Percentiles rank a stretch among this genome's conserved stretches.
phyloP scores from a whole-genome alignment of 208 protist genomes.

The Trypanosomatidae sp. region DNA sequence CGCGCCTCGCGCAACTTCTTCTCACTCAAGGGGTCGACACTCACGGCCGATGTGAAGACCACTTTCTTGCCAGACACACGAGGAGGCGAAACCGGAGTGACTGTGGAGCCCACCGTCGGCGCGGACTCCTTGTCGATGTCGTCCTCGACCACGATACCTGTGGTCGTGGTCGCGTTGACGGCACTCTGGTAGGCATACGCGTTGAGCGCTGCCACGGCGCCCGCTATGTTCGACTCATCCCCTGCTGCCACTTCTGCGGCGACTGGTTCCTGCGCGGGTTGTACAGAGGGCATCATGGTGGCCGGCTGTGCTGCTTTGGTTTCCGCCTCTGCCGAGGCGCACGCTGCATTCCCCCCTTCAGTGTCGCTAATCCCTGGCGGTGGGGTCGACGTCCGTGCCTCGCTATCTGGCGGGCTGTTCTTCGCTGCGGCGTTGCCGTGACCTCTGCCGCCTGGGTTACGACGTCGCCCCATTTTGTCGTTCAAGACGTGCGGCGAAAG shows the following conservation, averaged over 20 bases:
- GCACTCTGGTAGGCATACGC: constrained; percentile 25
- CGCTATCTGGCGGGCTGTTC: not conserved
- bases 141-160: not conserved
- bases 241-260: not conserved
- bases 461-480: constrained; percentile 2
- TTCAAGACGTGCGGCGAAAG: not conserved
- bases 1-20: constrained; percentile 19
- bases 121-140: not conserved
- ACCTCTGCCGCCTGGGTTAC: not conserved
- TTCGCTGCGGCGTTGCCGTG: not conserved
- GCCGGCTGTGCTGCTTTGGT: not conserved
- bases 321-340: not conserved
- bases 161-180: not conserved
- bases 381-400: not conserved
- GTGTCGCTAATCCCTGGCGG: not conserved
- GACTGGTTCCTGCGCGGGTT: not conserved
- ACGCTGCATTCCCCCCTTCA: not conserved
- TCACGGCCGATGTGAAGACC: constrained; percentile 18
- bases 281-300: not conserved
- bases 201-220: constrained; percentile 31
- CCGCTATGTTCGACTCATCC: not conserved
- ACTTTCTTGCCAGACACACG: constrained; percentile 13
- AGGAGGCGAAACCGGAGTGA: not conserved
- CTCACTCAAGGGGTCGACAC: constrained; percentile 6
- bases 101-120: not conserved